A percentile compares a stretch with the other conserved stretches of the same genome.
These are phyloP conservation scores for Yarrowia alimentaria DNA, from an alignment of 805 yeast genomes.

Conservation along the genomic window DNA sequence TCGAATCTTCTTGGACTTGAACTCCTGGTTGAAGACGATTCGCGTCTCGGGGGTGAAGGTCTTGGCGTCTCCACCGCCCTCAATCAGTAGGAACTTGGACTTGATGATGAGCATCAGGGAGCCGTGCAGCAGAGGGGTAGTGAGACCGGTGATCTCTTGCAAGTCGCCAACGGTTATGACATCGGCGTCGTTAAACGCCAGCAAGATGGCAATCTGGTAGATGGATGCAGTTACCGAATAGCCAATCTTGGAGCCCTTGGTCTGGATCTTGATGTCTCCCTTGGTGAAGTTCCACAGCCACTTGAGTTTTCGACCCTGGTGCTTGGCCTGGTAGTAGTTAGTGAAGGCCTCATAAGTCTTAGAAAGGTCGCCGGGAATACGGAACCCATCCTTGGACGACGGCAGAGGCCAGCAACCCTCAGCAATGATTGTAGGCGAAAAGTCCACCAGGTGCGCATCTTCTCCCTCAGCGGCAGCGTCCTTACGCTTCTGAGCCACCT, in stretches of 20 bases:
- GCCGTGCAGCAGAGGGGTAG: conserved; percentile 64
- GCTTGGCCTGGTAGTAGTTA: conserved; percentile 67
- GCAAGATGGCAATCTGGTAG: conserved; percentile 80
- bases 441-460: conserved; percentile 46
- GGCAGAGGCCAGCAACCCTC: conserved; percentile 87
- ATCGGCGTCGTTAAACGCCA: conserved; percentile 74
- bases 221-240: conserved; percentile 70
- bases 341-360: conserved; percentile 66
- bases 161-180: conserved; percentile 61
- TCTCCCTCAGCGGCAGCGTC: conserved; percentile 36
- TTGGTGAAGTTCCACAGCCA: conserved; percentile 97
- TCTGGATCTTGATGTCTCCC: conserved; percentile 85
- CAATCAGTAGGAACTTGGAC: conserved; percentile 67
- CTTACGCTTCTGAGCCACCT: conserved; percentile 40
- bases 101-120: conserved; percentile 77
- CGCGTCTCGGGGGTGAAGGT: conserved; percentile 48
- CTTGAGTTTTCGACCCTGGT: conserved; percentile 81
- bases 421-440: conserved; percentile 76
- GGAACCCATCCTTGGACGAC: conserved; percentile 48
- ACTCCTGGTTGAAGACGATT: conserved; percentile 73
- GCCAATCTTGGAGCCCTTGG: conserved; percentile 66
- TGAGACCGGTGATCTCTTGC: conserved; percentile 63
- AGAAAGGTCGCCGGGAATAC: conserved; percentile 65
- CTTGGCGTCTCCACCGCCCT: conserved; percentile 46
- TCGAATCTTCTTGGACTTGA: conserved; percentile 77